phyloP scores from a whole-genome alignment of 129 eudicot genomes.

The Cynara cardunculus region DNA sequence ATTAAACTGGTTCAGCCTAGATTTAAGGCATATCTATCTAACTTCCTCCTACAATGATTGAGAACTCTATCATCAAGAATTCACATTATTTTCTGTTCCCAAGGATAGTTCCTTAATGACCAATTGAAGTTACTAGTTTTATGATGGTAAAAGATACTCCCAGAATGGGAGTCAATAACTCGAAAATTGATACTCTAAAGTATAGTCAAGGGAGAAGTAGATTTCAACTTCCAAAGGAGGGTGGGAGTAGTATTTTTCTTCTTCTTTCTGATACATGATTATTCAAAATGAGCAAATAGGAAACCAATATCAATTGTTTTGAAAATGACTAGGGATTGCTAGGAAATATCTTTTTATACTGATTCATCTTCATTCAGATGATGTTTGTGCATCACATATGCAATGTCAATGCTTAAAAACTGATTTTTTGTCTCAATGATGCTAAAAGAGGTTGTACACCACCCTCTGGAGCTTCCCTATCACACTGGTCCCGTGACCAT shows the following conservation, averaged over 20 bases:
- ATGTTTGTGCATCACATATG: background rate
- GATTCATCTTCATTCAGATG: background rate
- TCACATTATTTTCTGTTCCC: background rate
- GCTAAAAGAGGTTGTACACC: no score
- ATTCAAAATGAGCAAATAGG: background rate
- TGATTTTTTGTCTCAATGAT: no score
- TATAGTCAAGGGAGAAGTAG: background rate
- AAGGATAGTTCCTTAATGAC: background rate
- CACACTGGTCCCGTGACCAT: no score
- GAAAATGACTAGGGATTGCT: background rate
- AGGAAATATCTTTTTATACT: background rate
- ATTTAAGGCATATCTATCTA: background rate
- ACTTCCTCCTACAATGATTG: background rate
- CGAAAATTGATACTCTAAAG: background rate
- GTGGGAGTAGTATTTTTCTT: no score
- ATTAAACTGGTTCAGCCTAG: background rate
- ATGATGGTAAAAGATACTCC: background rate
- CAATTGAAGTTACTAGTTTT: background rate
- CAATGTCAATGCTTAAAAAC: no score
- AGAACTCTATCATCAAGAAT: background rate
- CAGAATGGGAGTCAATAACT: background rate
- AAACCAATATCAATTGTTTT: background rate
- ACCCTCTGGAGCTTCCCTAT: no score
- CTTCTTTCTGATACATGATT: background rate
- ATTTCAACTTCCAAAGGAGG: no score